These are phyloP conservation scores for Volutella citrinella DNA, from an alignment of 2,329 filamentous ascomycete genomes.

Conservation along the genomic window DNA sequence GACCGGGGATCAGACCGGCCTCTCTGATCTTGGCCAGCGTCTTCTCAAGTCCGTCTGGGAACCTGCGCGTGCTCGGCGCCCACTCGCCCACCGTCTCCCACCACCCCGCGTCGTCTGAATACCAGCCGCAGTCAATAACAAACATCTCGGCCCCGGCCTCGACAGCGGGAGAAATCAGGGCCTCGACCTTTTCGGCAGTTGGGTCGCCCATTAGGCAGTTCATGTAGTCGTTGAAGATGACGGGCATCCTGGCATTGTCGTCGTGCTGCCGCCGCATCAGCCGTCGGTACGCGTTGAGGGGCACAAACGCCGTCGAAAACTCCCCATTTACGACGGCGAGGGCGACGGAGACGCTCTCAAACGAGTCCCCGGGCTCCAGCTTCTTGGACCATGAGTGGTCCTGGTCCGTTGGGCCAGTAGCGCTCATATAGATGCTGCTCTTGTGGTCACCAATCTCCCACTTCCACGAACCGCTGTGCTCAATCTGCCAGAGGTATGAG, in stretches of 20 bases:
- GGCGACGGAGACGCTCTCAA: conserved; percentile 22
- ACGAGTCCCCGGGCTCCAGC: conserved; percentile 21
- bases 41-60: conserved; percentile 28
- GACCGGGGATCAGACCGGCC: conserved; percentile 26
- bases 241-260: conserved; percentile 26
- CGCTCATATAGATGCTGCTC: conserved; percentile 13
- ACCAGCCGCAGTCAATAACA: conserved; percentile 36
- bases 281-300: conserved; percentile 29
- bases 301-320: conserved; percentile 22
- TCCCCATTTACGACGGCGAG: conserved; percentile 21
- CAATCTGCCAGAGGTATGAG: conserved; percentile 1
- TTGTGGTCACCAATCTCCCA: conserved; percentile 4
- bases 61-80: conserved; percentile 29
- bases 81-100: conserved; percentile 35
- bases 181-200: conserved; percentile 29
- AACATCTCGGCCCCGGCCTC: conserved; percentile 33
- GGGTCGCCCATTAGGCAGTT: conserved; percentile 38
- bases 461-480: conserved; percentile 3
- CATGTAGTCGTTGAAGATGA: conserved; percentile 40
- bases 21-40: conserved; percentile 23
- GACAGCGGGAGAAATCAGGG: conserved; percentile 27
- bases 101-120: conserved; percentile 33
- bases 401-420: conserved; percentile 1
- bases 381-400: conserved; percentile 1
- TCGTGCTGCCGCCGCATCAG: conserved; percentile 25